These are phyloP conservation scores for Leishmania major DNA, from an alignment of 208 protist species.

Conservation along the genomic window DNA sequence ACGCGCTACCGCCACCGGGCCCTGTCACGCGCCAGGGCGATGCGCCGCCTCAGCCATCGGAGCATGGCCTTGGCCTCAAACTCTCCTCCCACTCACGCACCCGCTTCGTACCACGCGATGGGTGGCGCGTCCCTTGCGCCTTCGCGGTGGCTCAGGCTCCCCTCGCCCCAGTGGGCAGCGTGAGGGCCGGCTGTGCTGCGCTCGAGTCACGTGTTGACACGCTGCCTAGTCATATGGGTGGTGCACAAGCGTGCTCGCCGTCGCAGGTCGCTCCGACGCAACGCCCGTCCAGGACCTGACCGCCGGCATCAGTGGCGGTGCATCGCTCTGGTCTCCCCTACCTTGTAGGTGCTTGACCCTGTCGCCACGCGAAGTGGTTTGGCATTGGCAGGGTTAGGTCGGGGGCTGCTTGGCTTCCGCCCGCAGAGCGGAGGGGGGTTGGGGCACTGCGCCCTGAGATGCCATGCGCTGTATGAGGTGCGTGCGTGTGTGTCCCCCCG, in stretches of 20 bases:
- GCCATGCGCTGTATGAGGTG: not conserved
- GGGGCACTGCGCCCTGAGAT: not conserved
- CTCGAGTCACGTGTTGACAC: not conserved
- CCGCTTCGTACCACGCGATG: not conserved
- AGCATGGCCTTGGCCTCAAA: not conserved
- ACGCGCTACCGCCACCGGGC: not conserved
- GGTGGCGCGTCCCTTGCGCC: not conserved
- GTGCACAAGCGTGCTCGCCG: not conserved
- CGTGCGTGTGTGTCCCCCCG: not conserved
- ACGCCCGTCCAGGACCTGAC: not conserved
- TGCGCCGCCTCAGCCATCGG: not conserved
- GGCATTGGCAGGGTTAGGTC: not conserved
- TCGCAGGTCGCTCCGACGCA: not conserved
- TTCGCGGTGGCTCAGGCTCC: not conserved
- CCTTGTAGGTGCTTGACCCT: not conserved
- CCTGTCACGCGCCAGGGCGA: not conserved
- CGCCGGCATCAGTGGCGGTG: not conserved
- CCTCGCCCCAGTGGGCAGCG: not conserved
- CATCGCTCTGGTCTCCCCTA: not conserved
- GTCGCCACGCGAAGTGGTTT: not conserved
- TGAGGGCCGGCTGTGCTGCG: not conserved
- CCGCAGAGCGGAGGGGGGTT: not conserved
- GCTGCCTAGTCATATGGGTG: not conserved
- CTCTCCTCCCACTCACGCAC: not conserved
- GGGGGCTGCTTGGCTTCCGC: not conserved